Evolutionary conservation across 1,284 basidiomycete species (phyloP).

Genomic region (Trichosporon sp.): DNA sequence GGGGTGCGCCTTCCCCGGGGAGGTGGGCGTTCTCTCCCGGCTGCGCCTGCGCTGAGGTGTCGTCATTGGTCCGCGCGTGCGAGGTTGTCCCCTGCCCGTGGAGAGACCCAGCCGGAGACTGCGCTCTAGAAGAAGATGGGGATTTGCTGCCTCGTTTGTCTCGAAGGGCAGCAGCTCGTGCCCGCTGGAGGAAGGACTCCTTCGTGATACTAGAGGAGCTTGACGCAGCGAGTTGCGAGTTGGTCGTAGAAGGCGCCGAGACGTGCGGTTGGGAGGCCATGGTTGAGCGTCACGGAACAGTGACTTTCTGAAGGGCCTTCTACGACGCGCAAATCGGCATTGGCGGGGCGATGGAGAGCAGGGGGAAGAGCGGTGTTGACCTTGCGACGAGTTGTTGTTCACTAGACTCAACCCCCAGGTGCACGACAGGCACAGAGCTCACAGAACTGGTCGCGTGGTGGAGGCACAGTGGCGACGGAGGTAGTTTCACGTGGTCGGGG

Average conservation of each 20-base stretch:
- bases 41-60: background rate
- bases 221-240: background rate
- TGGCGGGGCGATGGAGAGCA: too few relatives aligned
- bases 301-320: background rate
- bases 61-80: too few relatives aligned
- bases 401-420: background rate
- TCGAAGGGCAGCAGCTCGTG: background rate
- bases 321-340: background rate
- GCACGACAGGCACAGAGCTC: background rate
- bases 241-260: background rate
- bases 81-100: background rate
- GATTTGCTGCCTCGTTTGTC: background rate
- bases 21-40: background rate
- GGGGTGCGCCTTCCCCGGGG: too few relatives aligned
- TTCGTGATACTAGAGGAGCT: background rate
- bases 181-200: background rate
- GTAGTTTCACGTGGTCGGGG: background rate
- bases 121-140: background rate
- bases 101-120: background rate
- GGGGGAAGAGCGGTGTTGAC: background rate
- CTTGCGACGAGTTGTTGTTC: background rate
- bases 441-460: background rate
- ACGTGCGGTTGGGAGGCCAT: background rate
- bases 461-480: background rate
- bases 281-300: background rate